Base-by-base conservation (phyloP, 1,139 yeast species). In the Protomyces inouyei region DNA sequence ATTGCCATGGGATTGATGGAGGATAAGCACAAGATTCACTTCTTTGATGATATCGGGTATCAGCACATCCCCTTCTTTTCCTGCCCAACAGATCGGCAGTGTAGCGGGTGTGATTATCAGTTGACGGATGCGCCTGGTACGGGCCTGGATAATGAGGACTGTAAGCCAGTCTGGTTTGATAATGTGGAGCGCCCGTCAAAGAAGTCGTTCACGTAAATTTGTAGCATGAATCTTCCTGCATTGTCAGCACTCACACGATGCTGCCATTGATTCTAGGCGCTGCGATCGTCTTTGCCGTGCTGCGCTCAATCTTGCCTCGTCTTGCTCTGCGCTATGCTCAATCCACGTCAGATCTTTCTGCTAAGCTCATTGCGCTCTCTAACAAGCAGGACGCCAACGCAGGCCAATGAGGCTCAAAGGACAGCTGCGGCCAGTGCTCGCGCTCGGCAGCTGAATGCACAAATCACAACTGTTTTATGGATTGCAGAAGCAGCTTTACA, bases 21-120 rank as follows among this genome's bases (percentile, higher is more conserved):
- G 35, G 59, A 57, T 25, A 57, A 57, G 59, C 16, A 32, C 18
- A 52, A 52, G 52, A 23, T 63, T 10, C 65, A 63, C 28, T 63
- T n/a, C 38, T 61, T 96, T 2, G 83, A 91, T 68, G 79, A 63
- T 28, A 55, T 63, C 28, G 65, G 65, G 38, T 63, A 63, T 55
- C 54, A 55, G n/a, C 65, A 63, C 45, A 45, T 63, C 14, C 65
- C 65, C 5, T 61, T 48, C 51, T 55, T 54, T 46, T 55, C 57
- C 53, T 61, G 65, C 53, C 54, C 54, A 18, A 18, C 21, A n/a
- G 28, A 43, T 43, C 48, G 48, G 25, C 21, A n/a, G 25, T 43
- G 48, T 10, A n/a, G 48, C 4, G 63, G 43, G 25, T 59, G 63
- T 23, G 57, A 57, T 4, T 54, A 60, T 36, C n/a, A 37, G 21